Evolutionary conservation across 2,329 filamentous ascomycete genomes (phyloP).

Genomic region (Aspergillus japonicus): DNA sequence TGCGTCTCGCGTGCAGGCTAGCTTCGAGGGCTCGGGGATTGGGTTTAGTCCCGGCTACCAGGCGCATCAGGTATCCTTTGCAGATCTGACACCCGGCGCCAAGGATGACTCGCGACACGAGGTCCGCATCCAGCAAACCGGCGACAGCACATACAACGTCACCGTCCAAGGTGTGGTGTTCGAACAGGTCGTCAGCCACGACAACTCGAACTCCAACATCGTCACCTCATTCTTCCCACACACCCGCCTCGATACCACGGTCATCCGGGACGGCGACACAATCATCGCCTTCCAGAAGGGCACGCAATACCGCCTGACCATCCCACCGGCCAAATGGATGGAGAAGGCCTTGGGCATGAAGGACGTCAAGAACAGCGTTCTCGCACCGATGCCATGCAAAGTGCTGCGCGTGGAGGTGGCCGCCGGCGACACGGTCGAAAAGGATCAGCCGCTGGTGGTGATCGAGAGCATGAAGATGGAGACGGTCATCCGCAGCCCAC

Average conservation of each 20-base stretch:
- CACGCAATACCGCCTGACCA: conserved; percentile 55
- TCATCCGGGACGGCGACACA: conserved; percentile 56
- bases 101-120: conserved; percentile 39
- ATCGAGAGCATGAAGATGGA: conserved; percentile 93
- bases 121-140: conserved; percentile 54
- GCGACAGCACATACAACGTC: conserved; percentile 50
- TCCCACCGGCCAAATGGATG: conserved; percentile 70
- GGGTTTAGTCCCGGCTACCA: conserved; percentile 65
- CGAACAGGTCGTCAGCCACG: conserved; percentile 49
- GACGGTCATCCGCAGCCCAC: conserved; percentile 75
- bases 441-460: conserved; percentile 84
- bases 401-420: conserved; percentile 83
- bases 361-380: conserved; percentile 76
- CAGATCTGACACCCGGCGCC: conserved; percentile 47
- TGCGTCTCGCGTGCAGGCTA: conserved; percentile 23
- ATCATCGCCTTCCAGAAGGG: conserved; percentile 76
- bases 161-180: conserved; percentile 42
- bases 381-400: conserved; percentile 97
- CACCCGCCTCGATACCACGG: conserved; percentile 74
- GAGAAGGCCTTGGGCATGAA: conserved; percentile 83
- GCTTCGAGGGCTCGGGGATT: conserved; percentile 37
- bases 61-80: conserved; percentile 60
- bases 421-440: conserved; percentile 78
- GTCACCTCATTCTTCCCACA: conserved; percentile 78
- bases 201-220: conserved; percentile 46